These are phyloP conservation scores for Russula sp. DNA, from an alignment of 768 basidiomycete species.

Conservation along the genomic window DNA sequence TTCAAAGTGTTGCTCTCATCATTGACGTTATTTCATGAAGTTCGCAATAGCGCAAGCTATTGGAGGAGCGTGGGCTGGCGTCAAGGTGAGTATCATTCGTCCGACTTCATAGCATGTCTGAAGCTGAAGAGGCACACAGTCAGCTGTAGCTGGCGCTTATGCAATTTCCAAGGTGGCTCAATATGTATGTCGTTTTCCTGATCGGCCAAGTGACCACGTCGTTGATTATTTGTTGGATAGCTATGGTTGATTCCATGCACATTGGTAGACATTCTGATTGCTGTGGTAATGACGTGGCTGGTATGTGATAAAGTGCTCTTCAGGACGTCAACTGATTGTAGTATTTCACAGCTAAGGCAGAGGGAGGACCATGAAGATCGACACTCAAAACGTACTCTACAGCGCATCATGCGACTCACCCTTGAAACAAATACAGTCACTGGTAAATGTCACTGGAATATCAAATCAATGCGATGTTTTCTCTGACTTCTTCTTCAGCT, in stretches of 20 bases:
- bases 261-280: constrained; percentile 12
- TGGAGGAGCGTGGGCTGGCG: constrained; percentile 6
- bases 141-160: not conserved
- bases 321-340: no score
- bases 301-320: not conserved
- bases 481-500: constrained; percentile 2
- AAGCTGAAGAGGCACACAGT: not conserved
- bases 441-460: constrained; percentile 1
- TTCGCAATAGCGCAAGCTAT: not conserved
- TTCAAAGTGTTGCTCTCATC: not conserved
- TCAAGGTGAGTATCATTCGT: not conserved
- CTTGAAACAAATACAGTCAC: constrained; percentile 25
- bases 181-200: not conserved
- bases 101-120: not conserved
- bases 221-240: not conserved
- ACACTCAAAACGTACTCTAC: constrained; percentile 11
- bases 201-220: not conserved
- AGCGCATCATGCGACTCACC: constrained; percentile 23
- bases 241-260: constrained; percentile 7
- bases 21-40: not conserved
- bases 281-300: not conserved
- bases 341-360: not conserved
- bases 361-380: not conserved
- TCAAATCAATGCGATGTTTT: not conserved
- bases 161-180: not conserved